Percentiles rank a stretch among this genome's conserved stretches.
phyloP scores from a whole-genome alignment of 805 yeast species.

The Wickerhamomyces bovis region DNA sequence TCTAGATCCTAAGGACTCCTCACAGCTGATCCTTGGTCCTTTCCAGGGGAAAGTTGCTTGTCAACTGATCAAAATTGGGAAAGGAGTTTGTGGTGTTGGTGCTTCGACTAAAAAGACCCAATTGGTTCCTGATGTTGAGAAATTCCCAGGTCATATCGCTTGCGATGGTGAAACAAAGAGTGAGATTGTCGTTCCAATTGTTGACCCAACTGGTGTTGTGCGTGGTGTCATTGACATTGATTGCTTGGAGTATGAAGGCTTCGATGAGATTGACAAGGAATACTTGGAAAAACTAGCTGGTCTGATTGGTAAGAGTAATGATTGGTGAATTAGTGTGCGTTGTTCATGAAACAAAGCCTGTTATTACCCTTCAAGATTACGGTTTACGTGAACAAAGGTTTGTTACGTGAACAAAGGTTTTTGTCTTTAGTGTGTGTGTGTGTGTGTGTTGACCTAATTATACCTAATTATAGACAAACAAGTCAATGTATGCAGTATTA shows the following conservation, averaged over 20 bases:
- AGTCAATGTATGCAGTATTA: too few relatives aligned
- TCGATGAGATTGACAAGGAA: constrained; percentile 54
- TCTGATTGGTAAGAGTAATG: constrained; percentile 47
- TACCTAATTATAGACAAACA: too few relatives aligned
- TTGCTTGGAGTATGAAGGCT: constrained; percentile 59
- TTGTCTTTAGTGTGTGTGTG: too few relatives aligned
- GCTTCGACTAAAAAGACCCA: constrained; percentile 57
- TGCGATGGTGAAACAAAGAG: constrained; percentile 94
- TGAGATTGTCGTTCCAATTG: constrained; percentile 87
- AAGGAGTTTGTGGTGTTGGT: constrained; percentile 91
- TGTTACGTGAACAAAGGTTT: too few relatives aligned
- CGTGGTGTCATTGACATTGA: constrained; percentile 87
- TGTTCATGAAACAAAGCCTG: too few relatives aligned
- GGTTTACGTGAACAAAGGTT: too few relatives aligned
- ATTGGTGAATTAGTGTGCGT: too few relatives aligned
- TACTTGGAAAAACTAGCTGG: constrained; percentile 56
- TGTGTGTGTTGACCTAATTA: too few relatives aligned
- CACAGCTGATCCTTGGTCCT: constrained; percentile 74
- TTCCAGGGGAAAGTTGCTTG: constrained; percentile 97
- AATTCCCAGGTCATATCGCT: constrained; percentile 90
- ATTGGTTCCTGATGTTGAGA: constrained; percentile 68
- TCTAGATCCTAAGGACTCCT: constrained; percentile 23
- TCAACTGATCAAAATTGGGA: constrained; percentile 69
- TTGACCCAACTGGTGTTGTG: constrained; percentile 34
- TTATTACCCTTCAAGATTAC: too few relatives aligned